Base-by-base conservation (phyloP, 192 early-diverging fungal genomes). In the Gaertneriomyces sp. region DNA sequence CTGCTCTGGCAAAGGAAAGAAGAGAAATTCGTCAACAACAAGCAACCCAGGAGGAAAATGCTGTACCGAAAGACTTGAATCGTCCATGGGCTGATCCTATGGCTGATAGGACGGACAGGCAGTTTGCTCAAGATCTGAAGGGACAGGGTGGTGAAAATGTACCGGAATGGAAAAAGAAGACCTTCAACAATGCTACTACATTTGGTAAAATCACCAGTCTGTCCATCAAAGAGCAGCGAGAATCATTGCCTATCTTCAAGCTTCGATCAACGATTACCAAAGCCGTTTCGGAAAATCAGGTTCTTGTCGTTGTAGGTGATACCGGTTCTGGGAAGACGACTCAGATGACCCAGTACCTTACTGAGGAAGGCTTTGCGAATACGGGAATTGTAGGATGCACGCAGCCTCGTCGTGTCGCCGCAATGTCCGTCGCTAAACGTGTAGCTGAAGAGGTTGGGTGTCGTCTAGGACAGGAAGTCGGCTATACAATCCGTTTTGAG, bases 291-390 rank as follows among this genome's bases (percentile, higher is more conserved):
- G 85, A 73, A 40, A 81, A 88, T 69, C 88, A 91, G 51, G 76
- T 92, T 59, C 57, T 96, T 44, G 81, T 99, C 33, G 90, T 99
- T 4, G 90, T 98, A 45, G 95, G 95, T 52, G 94, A 98, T 69
- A 99, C 95, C 10, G 95, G 95, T 17, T 96, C 94, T 1, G 96
- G 96, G 46, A 99, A 99, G 68, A 99, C 96, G 1, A 99, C 96
- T 4, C 96, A 99, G 78, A 90, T 99, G 86, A 91, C 96, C 2
- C 96, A 99, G 75, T 99, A 97, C 63, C 79, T 99, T 7, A 89
- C 91, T n/a, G 96, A 99, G 73, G 91, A 93, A 63, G 95, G 95
- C 1, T 97, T 95, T 76, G 88, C 90, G 1, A 74, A 76, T 7
- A 67, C 74, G 41, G 95, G 95, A 7, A 91, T 91, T 80, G 92